Base-by-base conservation (phyloP, 2,329 filamentous ascomycete genomes). In the Scedosporium apiospermum region DNA sequence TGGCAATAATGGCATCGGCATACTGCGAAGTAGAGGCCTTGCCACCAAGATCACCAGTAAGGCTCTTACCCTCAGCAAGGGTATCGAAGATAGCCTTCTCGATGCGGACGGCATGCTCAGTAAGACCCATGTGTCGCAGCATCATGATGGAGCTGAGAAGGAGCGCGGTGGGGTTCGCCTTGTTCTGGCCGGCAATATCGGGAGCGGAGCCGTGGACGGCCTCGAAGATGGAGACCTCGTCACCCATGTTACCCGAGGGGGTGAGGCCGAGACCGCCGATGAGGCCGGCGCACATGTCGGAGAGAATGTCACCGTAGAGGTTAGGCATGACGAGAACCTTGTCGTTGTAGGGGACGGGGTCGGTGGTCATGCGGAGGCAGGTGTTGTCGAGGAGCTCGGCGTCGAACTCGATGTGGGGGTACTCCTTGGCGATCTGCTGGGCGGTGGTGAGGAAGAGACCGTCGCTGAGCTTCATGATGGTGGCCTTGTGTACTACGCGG, bases 391-490 rank as follows among this genome's bases (percentile, higher is more conserved):
- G 89, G 68, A 99, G 86, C 85, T 99, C 95, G 71, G 91, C 91
- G 74, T 98, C 93, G 75, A 99, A 98, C 80, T 97, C 90, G 72
- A 99, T 91, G 70, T 88, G 83, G 67, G 95, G 95, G 86, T 90
- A 99, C 75, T 98, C 93, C 86, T 96, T 96, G 77, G 91, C 84
- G 69, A 99, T 86, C 65, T 95, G 85, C 69, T 87, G 82, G 70
- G 89, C 95, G 66, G 89, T 91, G 77, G 85, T 90, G 70, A 99
- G 85, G 88, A 99, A 99, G 66, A 99, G 90, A 80, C 95, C 95
- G 77, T 99, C 95, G 75, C 89, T 93, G 91, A 97, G 96, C 88
- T 99, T 99, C 95, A 99, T 99, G 82, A 99, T 99, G 74, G 95
- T 98, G 76, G 95, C 95, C 87, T 99, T 99, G 89, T 99, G 95